A percentile compares a stretch with the other conserved stretches of the same genome.
These are phyloP conservation scores for Russula griseocarnosa DNA, from an alignment of 768 basidiomycete genomes.

Conservation along the genomic window DNA sequence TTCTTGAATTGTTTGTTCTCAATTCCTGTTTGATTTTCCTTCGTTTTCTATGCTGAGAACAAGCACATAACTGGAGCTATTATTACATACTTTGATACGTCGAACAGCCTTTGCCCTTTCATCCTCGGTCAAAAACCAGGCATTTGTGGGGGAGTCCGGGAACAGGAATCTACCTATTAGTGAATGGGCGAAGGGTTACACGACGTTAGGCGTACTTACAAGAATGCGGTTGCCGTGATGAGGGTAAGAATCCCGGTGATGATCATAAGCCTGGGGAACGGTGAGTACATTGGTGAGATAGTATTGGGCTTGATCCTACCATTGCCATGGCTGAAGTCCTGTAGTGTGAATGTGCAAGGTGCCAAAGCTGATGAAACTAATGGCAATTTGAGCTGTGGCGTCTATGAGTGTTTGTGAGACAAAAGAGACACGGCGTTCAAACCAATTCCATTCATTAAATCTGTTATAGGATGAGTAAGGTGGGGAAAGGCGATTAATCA, in stretches of 20 bases:
- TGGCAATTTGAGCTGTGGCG: constrained; percentile 58
- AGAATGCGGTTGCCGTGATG: constrained; percentile 48
- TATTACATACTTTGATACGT: constrained; percentile 52
- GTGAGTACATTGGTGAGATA: constrained; percentile 7
- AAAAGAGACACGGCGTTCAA: constrained; percentile 12
- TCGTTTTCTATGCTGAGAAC: constrained; percentile 3
- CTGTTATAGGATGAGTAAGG: constrained; percentile 35
- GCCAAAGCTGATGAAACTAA: constrained; percentile 69
- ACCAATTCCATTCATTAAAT: constrained; percentile 75
- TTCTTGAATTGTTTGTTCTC: constrained; percentile 80
- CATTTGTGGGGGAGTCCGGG: constrained; percentile 70
- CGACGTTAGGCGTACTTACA: constrained; percentile 38
- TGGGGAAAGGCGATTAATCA: background rate
- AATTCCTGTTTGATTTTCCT: constrained; percentile 76
- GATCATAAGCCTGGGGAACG: constrained; percentile 55
- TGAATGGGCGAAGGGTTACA: background rate
- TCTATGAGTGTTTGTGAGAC: background rate
- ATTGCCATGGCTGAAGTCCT: constrained; percentile 68
- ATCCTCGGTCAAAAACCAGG: constrained; percentile 67
- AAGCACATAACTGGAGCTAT: background rate
- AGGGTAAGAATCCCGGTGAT: constrained; percentile 62
- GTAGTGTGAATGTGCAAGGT: constrained; percentile 54
- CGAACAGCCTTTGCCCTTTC: constrained; percentile 61
- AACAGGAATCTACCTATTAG: constrained; percentile 53
- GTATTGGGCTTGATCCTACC: constrained; percentile 39